Base-by-base conservation (phyloP, 2,329 filamentous ascomycete species). In the Alternaria incomplexa region DNA sequence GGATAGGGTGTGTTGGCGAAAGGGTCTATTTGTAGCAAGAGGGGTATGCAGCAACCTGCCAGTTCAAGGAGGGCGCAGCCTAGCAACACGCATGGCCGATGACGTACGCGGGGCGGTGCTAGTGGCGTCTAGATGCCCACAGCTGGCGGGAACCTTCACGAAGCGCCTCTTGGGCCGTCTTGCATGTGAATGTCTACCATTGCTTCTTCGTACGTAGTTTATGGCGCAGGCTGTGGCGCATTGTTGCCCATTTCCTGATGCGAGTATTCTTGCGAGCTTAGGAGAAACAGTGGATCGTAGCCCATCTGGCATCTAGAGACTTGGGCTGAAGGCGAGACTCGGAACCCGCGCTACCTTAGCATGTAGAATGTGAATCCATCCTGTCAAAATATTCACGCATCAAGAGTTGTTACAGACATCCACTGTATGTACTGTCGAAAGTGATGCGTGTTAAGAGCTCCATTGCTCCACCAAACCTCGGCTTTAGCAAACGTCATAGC, bases 401-500 rank as follows among this genome's bases (percentile, higher is more conserved):
- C 48, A 40, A 10, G 5, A n/a, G 11, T 23, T n/a, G 20, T n/a
- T 52, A 30, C 13, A 23, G 17, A 5, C 13, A 2, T 30, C 7
- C 26, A 25, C 32, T 36, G 32, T n/a, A 36, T 9, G 15, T 36
- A 17, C 47, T 28, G 26, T 46, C 17, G 22, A 20, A 40, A 17
- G 22, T 52, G 25, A 36, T 32, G 30, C 11, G 26, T 13, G 22
- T 11, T 20, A 25, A 15, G 28, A 20, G 54, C 48, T 54, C 48
- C 50, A 15, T 46, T 62, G 45, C 61, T 69, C 65, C 62, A 69
- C 64, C 53, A 61, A 66, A 63, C 71, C 70, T 71, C 71, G 72
- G 71, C 67, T 68, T 56, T 12, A 22, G 20, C 53, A 45, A 63
- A 76, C 73, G 73, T 75, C 74, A 76, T 74, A 74, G 72, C 72